Evolutionary conservation across 2,329 filamentous ascomycete genomes (phyloP), one percentile per base, ranked within the genome.

Genomic region (Phyllosticta citribraziliensis): DNA sequence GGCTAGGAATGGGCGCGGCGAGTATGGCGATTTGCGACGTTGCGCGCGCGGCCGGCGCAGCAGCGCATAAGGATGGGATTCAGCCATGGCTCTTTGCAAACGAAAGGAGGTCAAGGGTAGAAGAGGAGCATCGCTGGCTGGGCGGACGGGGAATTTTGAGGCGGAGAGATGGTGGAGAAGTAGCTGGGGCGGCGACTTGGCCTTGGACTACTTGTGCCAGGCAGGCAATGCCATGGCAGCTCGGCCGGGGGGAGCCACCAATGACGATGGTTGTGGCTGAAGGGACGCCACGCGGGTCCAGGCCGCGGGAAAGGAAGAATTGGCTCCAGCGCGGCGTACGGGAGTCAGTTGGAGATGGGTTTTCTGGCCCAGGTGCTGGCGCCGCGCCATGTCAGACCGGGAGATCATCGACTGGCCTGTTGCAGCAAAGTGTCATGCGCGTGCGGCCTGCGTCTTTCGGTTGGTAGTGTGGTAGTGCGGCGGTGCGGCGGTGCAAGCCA

Each of bases 1-100:
- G 52, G 76, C 69, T 67, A 75, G 79, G 68, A 81, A 81, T 20
- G 77, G 74, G 55, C 76, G 71, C 52, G 73, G 72, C 10, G 78
- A 76, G 65, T 76, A 77, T 64, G 69, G 69, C 63, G 63, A 55
- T 65, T 66, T 57, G 57, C 52, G 52, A 52, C 56, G 55, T 47
- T 24, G 56, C 5, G 57, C 24, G 52, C 54, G 55, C 55, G 60
- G 33, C 58, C 64, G 58, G 62, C 63, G 19, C 35, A 58, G 40
- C 40, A n/a, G 55, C 62, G 57, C 51, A 27, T 55, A 33, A 22
- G 47, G 47, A 27, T 53, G 33, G 17, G 60, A 30, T 47, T 52
- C 54, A 20, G 65, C 33, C 60, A 61, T 62, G 55, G 55, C 24
- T 27, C 40, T 50, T 47, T 50, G 59, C 22, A 25, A 25, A 50